Conservation (phyloP, 192 early-diverging fungal species). For the Coemansia sp. region DNA sequence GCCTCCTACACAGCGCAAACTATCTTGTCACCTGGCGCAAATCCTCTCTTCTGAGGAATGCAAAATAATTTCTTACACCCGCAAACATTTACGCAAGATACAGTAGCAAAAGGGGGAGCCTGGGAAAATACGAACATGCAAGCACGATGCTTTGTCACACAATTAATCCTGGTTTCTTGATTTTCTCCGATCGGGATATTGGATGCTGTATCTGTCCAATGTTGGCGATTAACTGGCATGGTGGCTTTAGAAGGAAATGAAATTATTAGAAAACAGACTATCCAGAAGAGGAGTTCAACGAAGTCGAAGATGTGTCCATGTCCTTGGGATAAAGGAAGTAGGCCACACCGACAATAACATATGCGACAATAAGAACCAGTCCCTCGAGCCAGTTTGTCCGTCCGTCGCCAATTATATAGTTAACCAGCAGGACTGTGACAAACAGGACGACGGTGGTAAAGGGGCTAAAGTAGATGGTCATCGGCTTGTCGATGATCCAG, state of each 20-base stretch:
- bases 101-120: no score
- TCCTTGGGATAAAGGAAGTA: constrained; percentile 71
- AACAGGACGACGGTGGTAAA: constrained; percentile 85
- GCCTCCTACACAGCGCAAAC: no score
- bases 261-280: neutral
- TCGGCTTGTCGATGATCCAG: constrained; percentile 77
- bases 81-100: no score
- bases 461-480: constrained; percentile 80
- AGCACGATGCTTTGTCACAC: no score
- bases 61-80: no score
- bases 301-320: constrained; percentile 25
- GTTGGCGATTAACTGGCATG: no score
- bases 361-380: constrained; percentile 74
- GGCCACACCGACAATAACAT: constrained; percentile 81
- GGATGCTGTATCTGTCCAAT: no score
- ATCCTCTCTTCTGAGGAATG: no score
- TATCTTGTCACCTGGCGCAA: no score
- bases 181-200: no score
- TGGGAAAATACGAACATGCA: neutral
- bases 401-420: constrained; percentile 82
- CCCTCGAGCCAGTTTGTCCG: constrained; percentile 93
- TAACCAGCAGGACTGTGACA: constrained; percentile 74
- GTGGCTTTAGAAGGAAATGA: no score
- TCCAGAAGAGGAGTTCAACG: constrained; percentile 4
- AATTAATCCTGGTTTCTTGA: no score